Base-by-base conservation (phyloP, 78 protist genomes). In the Dictyostelium purpureum region DNA sequence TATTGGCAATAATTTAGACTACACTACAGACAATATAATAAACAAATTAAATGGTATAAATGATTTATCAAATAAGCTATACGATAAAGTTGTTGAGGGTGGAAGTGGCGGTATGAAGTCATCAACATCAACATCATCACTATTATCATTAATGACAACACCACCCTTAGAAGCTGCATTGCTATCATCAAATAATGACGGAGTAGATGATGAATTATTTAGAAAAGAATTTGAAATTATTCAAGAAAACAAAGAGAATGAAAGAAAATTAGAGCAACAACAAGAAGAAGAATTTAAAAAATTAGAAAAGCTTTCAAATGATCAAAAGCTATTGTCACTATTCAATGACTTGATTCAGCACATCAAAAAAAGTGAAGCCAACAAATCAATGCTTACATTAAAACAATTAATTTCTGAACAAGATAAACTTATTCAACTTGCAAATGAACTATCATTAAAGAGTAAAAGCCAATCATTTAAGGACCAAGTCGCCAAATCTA, bases 391-490 rank as follows among this genome's bases (percentile, higher is more conserved):
- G 10, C 18, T 70, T 7, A 59, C 75, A 24, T 47, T 85, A 18
- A 85, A 85, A 57, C 69, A 37, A 63, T 28, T 85, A 24, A 73
- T 85, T 59, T 28, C 35, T 42, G 92, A 85, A 59, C 92, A 85
- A 45, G 92, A 85, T 28, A 85, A 73, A 47, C 2, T 85, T 0
- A 57, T 61, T 40, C 24, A 19, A 16, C 40, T 42, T 4, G 92
- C 82, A 16, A 85, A 59, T 61, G 82, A 73, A 16, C 18, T 85
- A 21, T 31, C 28, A 40, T 7, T 6, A 14, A 57, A 47, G 6
- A 54, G 82, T 26, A 33, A 40, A 6, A 59, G 77, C n/a, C 35
- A 19, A 24, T 71, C 52, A n/a, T 73, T 85, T 45, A 85, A 47
- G 38, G 82, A 73, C 9, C 92, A 85, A 51, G 59, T 85, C 35